phyloP scores from a whole-genome alignment of 208 protist species.

The Wallacemonas sp. region DNA sequence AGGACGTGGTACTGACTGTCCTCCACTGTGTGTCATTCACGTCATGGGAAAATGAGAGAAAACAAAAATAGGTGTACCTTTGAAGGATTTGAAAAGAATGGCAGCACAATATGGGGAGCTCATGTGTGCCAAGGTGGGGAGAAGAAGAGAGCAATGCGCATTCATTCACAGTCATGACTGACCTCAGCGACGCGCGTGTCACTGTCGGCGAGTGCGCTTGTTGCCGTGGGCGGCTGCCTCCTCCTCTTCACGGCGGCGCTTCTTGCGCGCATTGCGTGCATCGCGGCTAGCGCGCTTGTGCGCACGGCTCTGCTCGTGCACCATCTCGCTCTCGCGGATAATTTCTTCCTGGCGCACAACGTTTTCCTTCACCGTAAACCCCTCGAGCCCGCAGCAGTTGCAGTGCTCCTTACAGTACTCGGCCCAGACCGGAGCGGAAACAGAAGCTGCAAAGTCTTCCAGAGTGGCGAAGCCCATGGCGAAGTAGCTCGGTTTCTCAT shows the following conservation, averaged over 20 bases:
- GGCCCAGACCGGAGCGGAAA: background rate
- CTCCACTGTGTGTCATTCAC: too few species aligned
- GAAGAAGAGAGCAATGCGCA: too few species aligned
- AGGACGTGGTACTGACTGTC: too few species aligned
- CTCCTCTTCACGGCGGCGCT: background rate
- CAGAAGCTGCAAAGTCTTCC: background rate
- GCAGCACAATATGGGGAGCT: too few species aligned
- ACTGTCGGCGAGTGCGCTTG: background rate
- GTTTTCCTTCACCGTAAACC: background rate
- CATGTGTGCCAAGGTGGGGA: too few species aligned
- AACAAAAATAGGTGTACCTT: too few species aligned
- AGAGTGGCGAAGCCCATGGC: background rate
- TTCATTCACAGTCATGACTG: too few species aligned
- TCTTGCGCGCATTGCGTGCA: slow-evolving; percentile 9
- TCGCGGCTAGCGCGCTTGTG: slow-evolving; percentile 7
- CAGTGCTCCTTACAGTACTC: background rate
- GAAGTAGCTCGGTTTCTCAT: slow-evolving; percentile 2
- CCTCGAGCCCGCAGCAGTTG: background rate
- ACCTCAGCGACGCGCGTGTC: too few species aligned
- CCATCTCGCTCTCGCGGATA: background rate
- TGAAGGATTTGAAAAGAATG: too few species aligned
- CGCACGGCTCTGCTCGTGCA: background rate
- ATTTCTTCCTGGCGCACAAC: background rate
- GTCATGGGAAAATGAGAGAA: too few species aligned
- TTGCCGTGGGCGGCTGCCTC: background rate